A percentile compares a stretch with the other conserved stretches of the same genome.
Conservation (phyloP, 1,284 basidiomycete species). For the Boletellus sp. region DNA sequence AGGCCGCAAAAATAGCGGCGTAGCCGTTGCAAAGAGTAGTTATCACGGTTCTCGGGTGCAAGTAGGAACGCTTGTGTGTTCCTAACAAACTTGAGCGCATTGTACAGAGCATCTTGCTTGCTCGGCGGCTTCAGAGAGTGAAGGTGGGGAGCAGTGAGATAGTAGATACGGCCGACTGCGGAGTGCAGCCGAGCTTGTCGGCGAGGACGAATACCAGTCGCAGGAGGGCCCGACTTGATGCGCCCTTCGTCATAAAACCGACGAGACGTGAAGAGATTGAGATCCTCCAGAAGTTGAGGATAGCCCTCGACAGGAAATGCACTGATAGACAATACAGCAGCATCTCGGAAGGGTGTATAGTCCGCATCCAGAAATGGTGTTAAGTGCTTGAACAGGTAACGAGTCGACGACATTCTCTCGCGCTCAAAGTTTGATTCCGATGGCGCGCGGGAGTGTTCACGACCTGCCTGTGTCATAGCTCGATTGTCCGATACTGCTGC, state of each 20-base stretch:
- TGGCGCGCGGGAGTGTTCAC: slow-evolving; percentile 69
- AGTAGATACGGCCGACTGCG: slow-evolving; percentile 87
- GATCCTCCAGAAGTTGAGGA: slow-evolving; percentile 79
- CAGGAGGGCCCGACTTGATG: slow-evolving; percentile 57
- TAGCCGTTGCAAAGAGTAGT: slow-evolving; percentile 77
- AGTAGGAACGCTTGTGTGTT: slow-evolving; percentile 79
- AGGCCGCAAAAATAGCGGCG: slow-evolving; percentile 89
- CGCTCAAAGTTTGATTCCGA: slow-evolving; percentile 71
- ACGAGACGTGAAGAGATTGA: slow-evolving; percentile 75
- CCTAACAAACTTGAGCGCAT: slow-evolving; percentile 83
- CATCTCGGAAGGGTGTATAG: slow-evolving; percentile 78
- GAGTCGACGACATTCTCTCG: slow-evolving; percentile 73
- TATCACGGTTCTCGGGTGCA: slow-evolving; percentile 68
- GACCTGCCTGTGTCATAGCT: slow-evolving; percentile 49
- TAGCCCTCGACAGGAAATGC: slow-evolving; percentile 78
- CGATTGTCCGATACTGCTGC: slow-evolving; percentile 66
- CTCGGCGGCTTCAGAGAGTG: slow-evolving; percentile 68
- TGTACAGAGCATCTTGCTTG: slow-evolving; percentile 70
- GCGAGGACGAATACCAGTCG: slow-evolving; percentile 56
- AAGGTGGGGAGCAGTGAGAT: slow-evolving; percentile 77
- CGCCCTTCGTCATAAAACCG: slow-evolving; percentile 80
- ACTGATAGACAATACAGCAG: slow-evolving; percentile 85
- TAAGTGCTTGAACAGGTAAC: slow-evolving; percentile 82
- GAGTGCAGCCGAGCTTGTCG: slow-evolving; percentile 83
- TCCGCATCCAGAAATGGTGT: slow-evolving; percentile 87